Percentiles rank a stretch among this genome's conserved stretches.
phyloP scores from a whole-genome alignment of 1,284 basidiomycete species.

The Rhodotorula mucilaginosa region DNA sequence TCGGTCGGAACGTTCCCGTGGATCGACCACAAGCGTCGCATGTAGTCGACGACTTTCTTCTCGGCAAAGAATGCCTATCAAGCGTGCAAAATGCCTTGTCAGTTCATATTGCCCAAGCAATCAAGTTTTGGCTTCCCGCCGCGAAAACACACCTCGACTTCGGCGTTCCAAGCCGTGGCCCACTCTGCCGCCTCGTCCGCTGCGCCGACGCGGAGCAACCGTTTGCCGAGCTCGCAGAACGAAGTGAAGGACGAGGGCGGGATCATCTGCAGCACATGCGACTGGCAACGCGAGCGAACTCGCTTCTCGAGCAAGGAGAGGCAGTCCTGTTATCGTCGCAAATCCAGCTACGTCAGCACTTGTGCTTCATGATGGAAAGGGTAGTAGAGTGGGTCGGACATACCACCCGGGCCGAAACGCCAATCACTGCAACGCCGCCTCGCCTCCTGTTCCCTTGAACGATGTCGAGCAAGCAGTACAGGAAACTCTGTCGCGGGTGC shows the following conservation, averaged over 20 bases:
- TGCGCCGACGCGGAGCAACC: constrained; percentile 43
- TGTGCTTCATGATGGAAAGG: not conserved
- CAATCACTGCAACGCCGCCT: constrained; percentile 73
- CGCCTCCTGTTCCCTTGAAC: constrained; percentile 53
- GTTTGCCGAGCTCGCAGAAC: constrained; percentile 22
- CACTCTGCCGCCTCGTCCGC: constrained; percentile 43
- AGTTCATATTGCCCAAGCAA: not conserved
- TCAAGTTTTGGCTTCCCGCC: not conserved
- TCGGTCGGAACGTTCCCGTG: constrained; percentile 33
- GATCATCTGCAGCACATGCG: constrained; percentile 71
- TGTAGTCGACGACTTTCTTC: constrained; percentile 43
- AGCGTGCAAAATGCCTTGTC: constrained; percentile 28
- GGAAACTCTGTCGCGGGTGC: constrained; percentile 54
- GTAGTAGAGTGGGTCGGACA: constrained; percentile 32
- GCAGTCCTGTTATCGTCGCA: constrained; percentile 59
- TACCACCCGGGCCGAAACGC: constrained; percentile 70
- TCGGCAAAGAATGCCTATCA: constrained; percentile 45
- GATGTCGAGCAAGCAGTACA: constrained; percentile 63
- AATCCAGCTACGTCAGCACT: not conserved
- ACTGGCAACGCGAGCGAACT: constrained; percentile 92
- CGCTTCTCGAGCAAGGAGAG: constrained; percentile 86
- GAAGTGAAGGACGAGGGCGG: constrained; percentile 16
- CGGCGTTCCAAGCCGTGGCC: constrained; percentile 58
- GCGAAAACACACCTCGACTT: constrained; percentile 53
- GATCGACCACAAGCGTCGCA: constrained; percentile 57